Percentiles rank a stretch among this genome's conserved stretches.
phyloP scores from a whole-genome alignment of 768 basidiomycete species.

The Kwoniella heveanensis region DNA sequence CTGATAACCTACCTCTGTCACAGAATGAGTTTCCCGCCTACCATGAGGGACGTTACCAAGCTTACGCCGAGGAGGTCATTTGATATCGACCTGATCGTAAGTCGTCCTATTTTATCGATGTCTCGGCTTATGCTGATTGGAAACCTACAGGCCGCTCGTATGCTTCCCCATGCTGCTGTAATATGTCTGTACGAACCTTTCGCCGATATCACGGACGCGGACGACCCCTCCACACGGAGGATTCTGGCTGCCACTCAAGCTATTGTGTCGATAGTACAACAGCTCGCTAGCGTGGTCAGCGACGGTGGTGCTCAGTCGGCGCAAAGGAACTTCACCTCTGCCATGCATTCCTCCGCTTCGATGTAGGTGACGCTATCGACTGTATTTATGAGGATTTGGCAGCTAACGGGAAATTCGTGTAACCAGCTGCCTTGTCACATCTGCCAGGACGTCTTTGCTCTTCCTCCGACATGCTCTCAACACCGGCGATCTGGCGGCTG shows the following conservation, averaged over 20 bases:
- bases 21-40: constrained; percentile 49
- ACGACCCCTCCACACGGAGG: constrained; percentile 33
- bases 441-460: constrained; percentile 43
- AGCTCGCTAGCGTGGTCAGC: constrained; percentile 25
- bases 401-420: not conserved
- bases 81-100: constrained; percentile 47
- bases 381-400: not conserved
- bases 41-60: constrained; percentile 35
- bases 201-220: constrained; percentile 41
- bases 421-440: constrained; percentile 42
- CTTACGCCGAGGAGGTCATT: constrained; percentile 28
- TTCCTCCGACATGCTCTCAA: constrained; percentile 45
- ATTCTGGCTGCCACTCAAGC: constrained; percentile 38
- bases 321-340: constrained; percentile 18
- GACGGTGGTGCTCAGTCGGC: constrained; percentile 1
- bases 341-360: constrained; percentile 49
- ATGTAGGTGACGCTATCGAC: constrained; percentile 30
- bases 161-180: constrained; percentile 44
- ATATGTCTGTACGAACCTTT: constrained; percentile 50
- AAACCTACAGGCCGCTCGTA: constrained; percentile 37
- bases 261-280: constrained; percentile 44
- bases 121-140: constrained; percentile 1
- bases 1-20: not conserved
- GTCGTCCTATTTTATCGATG: not conserved
- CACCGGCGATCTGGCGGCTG: constrained; percentile 27